Evolutionary conservation across 176 grass and related monocot genomes (phyloP).

Genomic region (Raddia guianensis): DNA sequence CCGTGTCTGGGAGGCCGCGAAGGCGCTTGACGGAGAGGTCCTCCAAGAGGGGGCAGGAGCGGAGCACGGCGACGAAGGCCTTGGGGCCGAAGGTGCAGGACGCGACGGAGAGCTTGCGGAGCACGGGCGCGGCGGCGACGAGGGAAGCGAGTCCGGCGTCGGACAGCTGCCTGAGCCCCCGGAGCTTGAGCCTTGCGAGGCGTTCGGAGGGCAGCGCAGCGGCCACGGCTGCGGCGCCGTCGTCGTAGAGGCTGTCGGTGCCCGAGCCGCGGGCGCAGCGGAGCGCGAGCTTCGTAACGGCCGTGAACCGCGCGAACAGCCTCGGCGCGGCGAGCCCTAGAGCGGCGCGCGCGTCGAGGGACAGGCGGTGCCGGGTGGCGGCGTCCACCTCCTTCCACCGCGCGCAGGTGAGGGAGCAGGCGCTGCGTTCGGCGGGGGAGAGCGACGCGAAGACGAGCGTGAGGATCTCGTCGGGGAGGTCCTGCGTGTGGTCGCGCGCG

Average conservation of each 20-base stretch:
- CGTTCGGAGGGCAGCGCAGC: slow-evolving; percentile 40
- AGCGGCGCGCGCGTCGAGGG: slow-evolving; percentile 54
- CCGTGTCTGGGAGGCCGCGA: slow-evolving; percentile 70
- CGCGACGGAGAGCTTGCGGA: slow-evolving; percentile 81
- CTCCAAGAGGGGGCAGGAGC: slow-evolving; percentile 60
- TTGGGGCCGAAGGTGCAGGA: slow-evolving; percentile 89
- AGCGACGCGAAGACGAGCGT: slow-evolving; percentile 73
- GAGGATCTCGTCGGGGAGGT: slow-evolving; percentile 89
- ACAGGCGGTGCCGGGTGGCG: slow-evolving; percentile 61
- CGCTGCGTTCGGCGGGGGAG: slow-evolving; percentile 58
- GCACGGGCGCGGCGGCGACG: slow-evolving; percentile 39
- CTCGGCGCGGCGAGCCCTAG: slow-evolving; percentile 37
- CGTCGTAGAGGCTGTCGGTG: slow-evolving; percentile 73
- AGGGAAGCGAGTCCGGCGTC: slow-evolving; percentile 69
- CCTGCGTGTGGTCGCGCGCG: slow-evolving; percentile 64
- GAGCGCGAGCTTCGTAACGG: slow-evolving; percentile 72
- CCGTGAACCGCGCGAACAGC: slow-evolving; percentile 66
- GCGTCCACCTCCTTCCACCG: slow-evolving; percentile 77
- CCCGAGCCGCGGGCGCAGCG: slow-evolving; percentile 54
- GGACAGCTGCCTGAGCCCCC: slow-evolving; percentile 69
- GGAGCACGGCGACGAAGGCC: slow-evolving; percentile 71
- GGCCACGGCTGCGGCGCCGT: slow-evolving; percentile 52
- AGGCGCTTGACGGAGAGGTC: slow-evolving; percentile 93
- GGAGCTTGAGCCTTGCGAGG: slow-evolving; percentile 78
- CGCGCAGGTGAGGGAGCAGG: slow-evolving; percentile 69